Evolutionary conservation across 148 eudicot genomes (phyloP).

Genomic region (Nyssa sinensis): DNA sequence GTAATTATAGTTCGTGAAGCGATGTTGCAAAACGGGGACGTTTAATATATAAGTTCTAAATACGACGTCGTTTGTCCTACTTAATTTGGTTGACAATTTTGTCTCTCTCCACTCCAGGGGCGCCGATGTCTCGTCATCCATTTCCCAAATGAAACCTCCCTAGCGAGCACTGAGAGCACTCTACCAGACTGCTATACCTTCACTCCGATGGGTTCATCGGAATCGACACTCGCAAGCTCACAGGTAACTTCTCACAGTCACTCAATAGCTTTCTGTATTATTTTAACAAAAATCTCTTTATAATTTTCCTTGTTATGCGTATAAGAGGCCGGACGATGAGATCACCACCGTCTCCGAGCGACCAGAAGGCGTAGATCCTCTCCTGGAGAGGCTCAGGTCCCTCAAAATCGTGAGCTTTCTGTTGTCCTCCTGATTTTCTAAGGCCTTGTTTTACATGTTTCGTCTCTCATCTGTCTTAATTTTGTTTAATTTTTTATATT

Average conservation of each 20-base stretch:
- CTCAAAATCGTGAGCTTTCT: conserved; percentile 59
- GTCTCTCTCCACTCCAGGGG: too few species aligned
- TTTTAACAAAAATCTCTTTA: background rate
- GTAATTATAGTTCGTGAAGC: background rate
- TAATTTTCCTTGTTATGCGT: background rate
- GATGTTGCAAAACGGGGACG: background rate
- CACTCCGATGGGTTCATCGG: conserved; percentile 63
- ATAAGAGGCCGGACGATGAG: conserved; percentile 57
- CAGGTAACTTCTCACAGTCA: conserved; percentile 24
- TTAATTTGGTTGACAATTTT: too few species aligned
- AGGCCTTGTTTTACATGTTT: background rate
- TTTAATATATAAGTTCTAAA: background rate
- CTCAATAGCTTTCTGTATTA: too few species aligned
- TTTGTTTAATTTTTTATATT: background rate
- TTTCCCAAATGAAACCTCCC: too few species aligned
- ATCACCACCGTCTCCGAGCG: conserved; percentile 85
- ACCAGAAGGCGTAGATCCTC: conserved; percentile 61
- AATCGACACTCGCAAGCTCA: conserved; percentile 48
- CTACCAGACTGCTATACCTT: too few species aligned
- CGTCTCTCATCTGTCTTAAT: too few species aligned
- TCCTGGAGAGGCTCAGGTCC: conserved; percentile 65
- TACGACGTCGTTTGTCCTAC: too few species aligned
- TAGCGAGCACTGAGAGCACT: too few species aligned
- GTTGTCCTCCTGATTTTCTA: background rate
- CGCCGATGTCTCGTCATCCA: too few species aligned